A percentile compares a stretch with the other conserved stretches of the same genome.
phyloP scores from a whole-genome alignment of 768 basidiomycete species.

The Myochromella boudieri region DNA sequence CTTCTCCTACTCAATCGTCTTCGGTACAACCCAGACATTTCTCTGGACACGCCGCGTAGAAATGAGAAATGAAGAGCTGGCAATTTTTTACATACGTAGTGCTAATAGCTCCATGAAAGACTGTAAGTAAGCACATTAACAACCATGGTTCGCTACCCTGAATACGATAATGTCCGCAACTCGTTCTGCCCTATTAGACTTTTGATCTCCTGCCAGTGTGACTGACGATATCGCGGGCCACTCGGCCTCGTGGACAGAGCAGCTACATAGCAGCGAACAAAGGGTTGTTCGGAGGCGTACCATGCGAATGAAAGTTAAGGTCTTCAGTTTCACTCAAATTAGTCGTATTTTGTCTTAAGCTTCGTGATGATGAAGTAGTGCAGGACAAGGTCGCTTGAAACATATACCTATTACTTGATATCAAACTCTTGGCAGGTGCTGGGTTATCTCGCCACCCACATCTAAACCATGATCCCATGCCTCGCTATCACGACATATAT shows the following conservation, averaged over 20 bases:
- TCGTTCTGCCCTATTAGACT: background rate
- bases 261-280: too few species aligned
- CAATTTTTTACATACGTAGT: background rate
- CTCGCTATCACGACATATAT: too few species aligned
- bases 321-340: background rate
- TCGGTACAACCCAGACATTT: background rate
- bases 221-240: background rate
- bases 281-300: background rate
- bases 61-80: background rate
- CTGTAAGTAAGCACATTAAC: constrained; percentile 1
- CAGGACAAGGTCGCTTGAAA: too few species aligned
- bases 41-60: background rate
- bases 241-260: too few species aligned
- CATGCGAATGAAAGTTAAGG: background rate
- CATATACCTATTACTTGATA: too few species aligned
- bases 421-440: too few species aligned
- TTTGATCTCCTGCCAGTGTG: constrained; percentile 3
- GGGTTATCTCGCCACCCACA: too few species aligned
- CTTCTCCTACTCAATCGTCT: background rate
- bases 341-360: background rate
- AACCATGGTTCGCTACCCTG: background rate
- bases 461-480: too few species aligned
- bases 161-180: background rate
- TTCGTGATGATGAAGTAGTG: background rate
- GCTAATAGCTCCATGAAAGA: background rate